phyloP scores from a whole-genome alignment of 148 eudicot species.

The Amaranthus cruentus region DNA sequence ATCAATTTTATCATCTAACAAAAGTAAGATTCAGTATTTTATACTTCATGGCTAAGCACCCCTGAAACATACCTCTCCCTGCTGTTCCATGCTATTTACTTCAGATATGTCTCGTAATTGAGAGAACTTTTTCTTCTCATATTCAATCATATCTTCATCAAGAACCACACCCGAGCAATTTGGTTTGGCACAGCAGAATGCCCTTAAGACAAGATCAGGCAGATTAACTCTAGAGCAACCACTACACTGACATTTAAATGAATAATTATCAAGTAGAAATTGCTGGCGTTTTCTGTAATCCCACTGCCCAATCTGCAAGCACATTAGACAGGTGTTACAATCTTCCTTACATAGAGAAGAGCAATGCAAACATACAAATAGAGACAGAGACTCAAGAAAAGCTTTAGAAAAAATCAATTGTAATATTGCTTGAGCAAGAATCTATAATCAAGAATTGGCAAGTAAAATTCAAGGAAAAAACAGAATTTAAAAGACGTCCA shows the following conservation, averaged over 20 bases:
- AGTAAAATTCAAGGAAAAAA: no score
- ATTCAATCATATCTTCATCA: slow-evolving; percentile 35
- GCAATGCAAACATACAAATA: not conserved
- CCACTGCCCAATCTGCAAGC: slow-evolving; percentile 75
- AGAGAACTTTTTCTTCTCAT: slow-evolving; percentile 42
- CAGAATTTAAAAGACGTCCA: not conserved
- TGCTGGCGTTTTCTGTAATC: slow-evolving; percentile 47
- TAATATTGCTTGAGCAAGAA: not conserved
- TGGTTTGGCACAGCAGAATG: slow-evolving; percentile 56
- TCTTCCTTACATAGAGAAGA: not conserved
- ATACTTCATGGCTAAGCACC: not conserved
- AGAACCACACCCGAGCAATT: slow-evolving; percentile 75
- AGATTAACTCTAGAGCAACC: slow-evolving; percentile 63
- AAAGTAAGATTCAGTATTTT: not conserved
- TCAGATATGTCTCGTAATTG: slow-evolving; percentile 21
- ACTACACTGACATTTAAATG: slow-evolving; percentile 68
- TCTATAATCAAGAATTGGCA: not conserved
- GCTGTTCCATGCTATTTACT: slow-evolving; percentile 18
- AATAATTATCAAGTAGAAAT: slow-evolving; percentile 55
- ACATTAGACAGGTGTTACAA: slow-evolving; percentile 1
- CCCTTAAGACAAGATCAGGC: slow-evolving; percentile 64
- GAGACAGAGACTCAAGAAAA: not conserved
- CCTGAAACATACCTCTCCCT: slow-evolving; percentile 21
- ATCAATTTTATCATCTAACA: not conserved
- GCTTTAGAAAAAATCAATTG: not conserved